Conservation (phyloP, 495 filamentous ascomycete species). For the Talaromyces wortmannii region DNA sequence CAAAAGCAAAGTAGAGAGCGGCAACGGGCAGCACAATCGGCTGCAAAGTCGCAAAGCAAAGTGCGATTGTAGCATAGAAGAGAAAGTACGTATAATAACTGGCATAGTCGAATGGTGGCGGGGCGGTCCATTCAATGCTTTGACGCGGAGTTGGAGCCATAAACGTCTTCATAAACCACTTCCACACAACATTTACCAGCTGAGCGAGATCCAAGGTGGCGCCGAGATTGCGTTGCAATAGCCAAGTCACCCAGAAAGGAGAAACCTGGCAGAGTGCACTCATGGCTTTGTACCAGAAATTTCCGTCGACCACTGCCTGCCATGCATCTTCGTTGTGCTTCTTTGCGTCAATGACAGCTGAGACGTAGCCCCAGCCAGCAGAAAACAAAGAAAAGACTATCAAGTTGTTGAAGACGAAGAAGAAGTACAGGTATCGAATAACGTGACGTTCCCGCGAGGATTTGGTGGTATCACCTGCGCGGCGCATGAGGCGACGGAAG, state of each 20-base stretch:
- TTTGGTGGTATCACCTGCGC: constrained; percentile 81
- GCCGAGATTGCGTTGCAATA: constrained; percentile 87
- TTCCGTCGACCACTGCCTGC: constrained; percentile 55
- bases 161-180: constrained; percentile 77
- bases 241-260: constrained; percentile 89
- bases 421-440: constrained; percentile 82
- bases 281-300: constrained; percentile 57
- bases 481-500: constrained; percentile 76
- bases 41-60: constrained; percentile 82
- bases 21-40: constrained; percentile 86
- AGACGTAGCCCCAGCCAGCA: constrained; percentile 65
- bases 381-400: constrained; percentile 88
- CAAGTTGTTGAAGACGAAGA: constrained; percentile 97
- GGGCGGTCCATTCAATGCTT: constrained; percentile 88
- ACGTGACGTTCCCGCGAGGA: constrained; percentile 92
- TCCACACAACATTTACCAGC: constrained; percentile 69
- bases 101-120: constrained; percentile 88
- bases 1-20: constrained; percentile 82
- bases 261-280: constrained; percentile 69
- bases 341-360: constrained; percentile 52
- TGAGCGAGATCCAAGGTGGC: constrained; percentile 87
- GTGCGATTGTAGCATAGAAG: constrained; percentile 83
- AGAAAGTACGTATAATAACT: constrained; percentile 95
- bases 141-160: constrained; percentile 84
- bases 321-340: constrained; percentile 49